Evolutionary conservation across 73 alveolate species (phyloP), one percentile per base, ranked within the genome.

Genomic region (Vitrella brassicaformis): DNA sequence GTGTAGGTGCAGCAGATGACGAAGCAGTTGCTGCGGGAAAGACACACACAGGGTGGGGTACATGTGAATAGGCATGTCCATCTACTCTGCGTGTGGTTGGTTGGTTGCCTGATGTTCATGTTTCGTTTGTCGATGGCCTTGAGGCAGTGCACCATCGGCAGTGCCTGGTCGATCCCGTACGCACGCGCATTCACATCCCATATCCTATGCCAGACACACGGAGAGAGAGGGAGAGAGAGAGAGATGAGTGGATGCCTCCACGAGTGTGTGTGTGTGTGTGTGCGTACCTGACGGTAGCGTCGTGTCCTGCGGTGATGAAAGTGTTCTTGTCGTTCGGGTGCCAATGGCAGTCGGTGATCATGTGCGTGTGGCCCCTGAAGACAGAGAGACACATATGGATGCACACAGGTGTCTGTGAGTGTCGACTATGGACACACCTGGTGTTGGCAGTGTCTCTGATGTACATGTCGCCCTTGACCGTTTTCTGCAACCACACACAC

Each of bases 391-490:
- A 39, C 56, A 39, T 4, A 39, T 14, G 14, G 56, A 14, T 8
- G 56, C 4, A 39, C 4, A 14, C 56, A 4, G 14, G 22, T 4
- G 4, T 39, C 56, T 8, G 14, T 4, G 56, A 39, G 56, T 39
- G 14, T 8, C 4, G 56, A 39, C 56, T 4, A 8, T 39, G 14
- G 14, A 39, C 56, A 4, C 14, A 39, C 56, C 56, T 39, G 4
- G 98, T 92, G 74, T 90, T 92, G 75, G 77, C 86, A 73, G 87
- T 88, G 79, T 92, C 98, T 39, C 86, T 81, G 72, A 92, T 88
- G 85, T 92, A 92, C 91, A 86, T 89, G 80, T 92, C 98, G 0
- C 98, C 98, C 74, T 88, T 87, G 71, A 92, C 74, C 31, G 96
- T 89, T 47, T 90, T 79, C 28, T n/a, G n/a, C n/a, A n/a, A n/a